These are phyloP conservation scores for Exophiala mesophila DNA, from an alignment of 2,329 filamentous ascomycete genomes.

Conservation along the genomic window DNA sequence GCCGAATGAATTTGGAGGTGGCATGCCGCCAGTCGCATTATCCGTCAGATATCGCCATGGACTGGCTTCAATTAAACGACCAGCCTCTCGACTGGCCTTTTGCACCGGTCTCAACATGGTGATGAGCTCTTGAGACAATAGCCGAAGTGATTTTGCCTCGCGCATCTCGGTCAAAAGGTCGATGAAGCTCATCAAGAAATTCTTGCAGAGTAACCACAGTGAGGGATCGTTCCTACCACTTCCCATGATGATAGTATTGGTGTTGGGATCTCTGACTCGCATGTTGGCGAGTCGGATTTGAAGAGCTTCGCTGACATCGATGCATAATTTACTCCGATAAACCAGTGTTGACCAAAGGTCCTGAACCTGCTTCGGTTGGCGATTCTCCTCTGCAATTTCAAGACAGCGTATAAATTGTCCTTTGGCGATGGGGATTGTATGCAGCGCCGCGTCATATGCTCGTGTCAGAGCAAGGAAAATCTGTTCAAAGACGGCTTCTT, in stretches of 20 bases:
- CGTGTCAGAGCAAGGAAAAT: conserved; percentile 72
- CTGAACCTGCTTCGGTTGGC: conserved; percentile 55
- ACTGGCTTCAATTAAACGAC: conserved; percentile 62
- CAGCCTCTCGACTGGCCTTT: conserved; percentile 74
- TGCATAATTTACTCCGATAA: conserved; percentile 63
- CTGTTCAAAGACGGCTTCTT: conserved; percentile 74
- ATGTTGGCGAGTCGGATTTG: conserved; percentile 69
- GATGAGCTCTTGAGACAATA: conserved; percentile 62
- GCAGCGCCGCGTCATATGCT: conserved; percentile 68
- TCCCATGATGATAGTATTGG: conserved; percentile 45
- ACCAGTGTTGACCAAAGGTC: conserved; percentile 67
- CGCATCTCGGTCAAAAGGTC: conserved; percentile 45
- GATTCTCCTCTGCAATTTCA: conserved; percentile 57
- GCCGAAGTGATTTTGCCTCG: conserved; percentile 42
- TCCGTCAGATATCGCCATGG: conserved; percentile 56
- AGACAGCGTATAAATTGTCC: conserved; percentile 62
- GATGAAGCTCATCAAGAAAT: conserved; percentile 46
- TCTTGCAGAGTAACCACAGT: conserved; percentile 66
- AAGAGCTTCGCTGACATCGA: conserved; percentile 69
- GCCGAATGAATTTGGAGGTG: conserved; percentile 20
- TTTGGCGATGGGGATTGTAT: conserved; percentile 65
- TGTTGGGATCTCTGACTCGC: conserved; percentile 77
- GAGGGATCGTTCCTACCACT: conserved; percentile 48
- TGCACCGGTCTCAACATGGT: conserved; percentile 74
- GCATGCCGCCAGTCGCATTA: conserved; percentile 30